Conservation (phyloP, 257 asterid genomes). For the Jacaranda mimosifolia region DNA sequence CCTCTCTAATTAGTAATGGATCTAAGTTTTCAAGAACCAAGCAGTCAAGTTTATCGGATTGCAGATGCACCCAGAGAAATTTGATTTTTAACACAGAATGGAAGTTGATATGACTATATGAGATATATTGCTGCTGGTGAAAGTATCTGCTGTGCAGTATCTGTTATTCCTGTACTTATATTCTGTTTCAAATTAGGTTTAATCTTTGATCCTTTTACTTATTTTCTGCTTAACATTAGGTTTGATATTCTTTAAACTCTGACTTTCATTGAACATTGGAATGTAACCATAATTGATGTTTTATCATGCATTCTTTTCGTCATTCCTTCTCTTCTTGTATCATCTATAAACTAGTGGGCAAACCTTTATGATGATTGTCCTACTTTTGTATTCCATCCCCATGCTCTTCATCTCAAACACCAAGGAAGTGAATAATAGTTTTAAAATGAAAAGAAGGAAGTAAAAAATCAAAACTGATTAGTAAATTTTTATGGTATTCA, state of each 20-base stretch:
- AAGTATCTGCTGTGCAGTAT: no score
- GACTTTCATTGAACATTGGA: background rate
- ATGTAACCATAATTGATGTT: background rate
- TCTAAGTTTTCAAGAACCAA: slow-evolving; percentile 5
- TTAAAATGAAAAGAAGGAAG: background rate
- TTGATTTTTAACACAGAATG: background rate
- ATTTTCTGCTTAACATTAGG: background rate
- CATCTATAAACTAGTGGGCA: background rate
- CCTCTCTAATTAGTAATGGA: background rate
- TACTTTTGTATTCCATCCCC: background rate
- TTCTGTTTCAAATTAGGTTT: background rate
- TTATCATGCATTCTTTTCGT: background rate
- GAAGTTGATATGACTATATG: background rate
- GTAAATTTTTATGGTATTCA: background rate
- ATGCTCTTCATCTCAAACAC: background rate
- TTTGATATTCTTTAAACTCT: no score
- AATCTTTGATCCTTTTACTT: no score
- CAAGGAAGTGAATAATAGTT: background rate
- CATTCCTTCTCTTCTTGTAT: background rate
- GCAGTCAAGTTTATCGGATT: background rate
- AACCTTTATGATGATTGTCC: background rate
- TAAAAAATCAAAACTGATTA: background rate
- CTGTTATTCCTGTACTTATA: no score
- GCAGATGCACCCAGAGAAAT: background rate
- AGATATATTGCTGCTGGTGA: background rate